Conservation (phyloP, 23 red algal genomes). For the Gracilaria gracilis region DNA sequence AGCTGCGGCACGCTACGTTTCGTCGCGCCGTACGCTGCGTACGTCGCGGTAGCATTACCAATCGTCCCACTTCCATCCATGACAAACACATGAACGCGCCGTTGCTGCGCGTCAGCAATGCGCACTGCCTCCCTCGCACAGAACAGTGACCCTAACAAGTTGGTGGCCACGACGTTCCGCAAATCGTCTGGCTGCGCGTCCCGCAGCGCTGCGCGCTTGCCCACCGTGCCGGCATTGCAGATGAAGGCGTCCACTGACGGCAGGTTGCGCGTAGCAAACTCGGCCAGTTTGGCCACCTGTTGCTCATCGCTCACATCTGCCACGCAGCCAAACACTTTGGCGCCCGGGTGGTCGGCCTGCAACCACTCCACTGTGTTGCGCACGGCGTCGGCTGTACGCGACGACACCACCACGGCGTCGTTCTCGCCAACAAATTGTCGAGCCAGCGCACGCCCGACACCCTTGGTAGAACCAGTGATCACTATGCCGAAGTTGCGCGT, state of each 20-base stretch:
- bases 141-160: conserved; percentile 74
- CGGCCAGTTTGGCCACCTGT: conserved; percentile 47
- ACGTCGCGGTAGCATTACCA: conserved; percentile 67
- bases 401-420: conserved; percentile 69
- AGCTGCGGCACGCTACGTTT: conserved; percentile 88
- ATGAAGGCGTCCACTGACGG: conserved; percentile 68
- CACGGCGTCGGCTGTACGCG: conserved; percentile 48
- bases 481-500: conserved; percentile 22
- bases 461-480: conserved; percentile 67
- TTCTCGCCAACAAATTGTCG: conserved; percentile 43
- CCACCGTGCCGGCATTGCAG: conserved; percentile 86
- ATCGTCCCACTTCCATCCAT: conserved; percentile 77
- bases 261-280: conserved; percentile 27
- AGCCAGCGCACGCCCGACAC: conserved; percentile 75
- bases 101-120: conserved; percentile 5
- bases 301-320: conserved; percentile 61
- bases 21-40: conserved; percentile 84
- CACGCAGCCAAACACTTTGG: conserved; percentile 46
- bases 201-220: conserved; percentile 38
- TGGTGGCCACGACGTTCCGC: conserved; percentile 56
- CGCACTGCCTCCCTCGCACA: conserved; percentile 63
- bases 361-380: conserved; percentile 18
- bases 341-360: background rate
- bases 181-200: conserved; percentile 47
- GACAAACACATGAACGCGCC: conserved; percentile 73